Base-by-base conservation (phyloP, 495 filamentous ascomycete genomes). In the Clavariopsis aquatica region DNA sequence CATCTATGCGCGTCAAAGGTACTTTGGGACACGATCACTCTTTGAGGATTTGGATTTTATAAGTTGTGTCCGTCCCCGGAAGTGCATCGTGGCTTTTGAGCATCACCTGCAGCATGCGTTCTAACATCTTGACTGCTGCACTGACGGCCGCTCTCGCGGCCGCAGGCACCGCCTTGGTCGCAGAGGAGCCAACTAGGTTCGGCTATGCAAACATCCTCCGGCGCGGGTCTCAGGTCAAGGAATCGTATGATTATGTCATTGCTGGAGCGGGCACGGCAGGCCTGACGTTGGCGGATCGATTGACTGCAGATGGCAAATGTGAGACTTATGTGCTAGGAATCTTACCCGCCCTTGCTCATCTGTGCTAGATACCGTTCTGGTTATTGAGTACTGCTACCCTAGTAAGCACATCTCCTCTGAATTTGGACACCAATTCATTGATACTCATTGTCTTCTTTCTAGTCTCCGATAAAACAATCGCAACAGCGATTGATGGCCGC, bases 251-350 rank as follows among this genome's bases (percentile, higher is more conserved):
- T 23, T 62, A 62, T 62, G 61, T 80, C 20, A 69, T 80, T 47
- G 64, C 76, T 46, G 78, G 78, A 13, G 78, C 76, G 28, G 76
- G 78, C 4, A 77, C 73, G 2, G 57, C 73, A 13, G 77, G 77
- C 20, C 68, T 77, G 15, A 74, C 77, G 23, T 62, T 79, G 13
- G 79, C 77, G 17, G 54, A 68, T 41, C 72, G 78, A 19, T 67
- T 80, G 19, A 71, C 72, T 5, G 47, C 20, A 22, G 47, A 51
- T 51, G 47, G 47, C 2, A 51, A 51, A 51, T 51, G 47, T 51
- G 47, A 51, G 47, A 51, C 2, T 22, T 15, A 77, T 79, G 28
- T n/a, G 45, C 19, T 9, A 8, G n/a, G 15, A 1, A n/a, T 31
- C 2, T n/a, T 24, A 29, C 5, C 5, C n/a, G 8, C 5, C 23